These are phyloP conservation scores for Dendrocalamus latiflorus DNA, from an alignment of 202 grass and related monocot genomes.

Conservation along the genomic window DNA sequence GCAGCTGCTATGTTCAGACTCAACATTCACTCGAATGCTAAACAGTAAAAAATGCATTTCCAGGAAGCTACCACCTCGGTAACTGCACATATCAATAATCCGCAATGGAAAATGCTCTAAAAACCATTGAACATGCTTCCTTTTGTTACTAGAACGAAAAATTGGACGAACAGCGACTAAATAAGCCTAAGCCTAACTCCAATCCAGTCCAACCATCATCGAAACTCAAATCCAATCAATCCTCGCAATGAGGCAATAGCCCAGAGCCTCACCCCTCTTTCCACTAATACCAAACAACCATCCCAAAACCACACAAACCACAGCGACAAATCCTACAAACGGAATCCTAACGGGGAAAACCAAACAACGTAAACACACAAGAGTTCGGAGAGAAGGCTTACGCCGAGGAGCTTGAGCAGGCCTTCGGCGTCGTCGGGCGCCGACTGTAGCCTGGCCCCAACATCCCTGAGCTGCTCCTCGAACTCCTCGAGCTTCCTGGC, in stretches of 20 bases:
- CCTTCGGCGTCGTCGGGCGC: slow-evolving; percentile 34
- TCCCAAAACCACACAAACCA: not conserved
- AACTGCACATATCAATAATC: not conserved
- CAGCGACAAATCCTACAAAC: not conserved
- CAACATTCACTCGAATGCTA: not conserved
- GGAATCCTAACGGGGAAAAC: slow-evolving; percentile 7
- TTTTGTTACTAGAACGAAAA: not conserved
- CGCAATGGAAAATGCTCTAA: not conserved
- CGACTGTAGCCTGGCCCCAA: slow-evolving; percentile 47
- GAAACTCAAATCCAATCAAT: not conserved
- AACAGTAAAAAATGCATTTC: not conserved
- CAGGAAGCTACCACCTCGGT: not conserved
- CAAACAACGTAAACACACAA: not conserved
- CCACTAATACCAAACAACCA: not conserved
- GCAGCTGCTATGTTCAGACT: no score
- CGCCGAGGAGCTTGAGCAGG: slow-evolving; percentile 63
- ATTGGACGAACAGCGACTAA: not conserved
- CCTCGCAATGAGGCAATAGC: not conserved
- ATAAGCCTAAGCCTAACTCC: not conserved
- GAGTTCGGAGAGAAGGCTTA: slow-evolving; percentile 15
- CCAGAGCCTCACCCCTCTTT: not conserved
- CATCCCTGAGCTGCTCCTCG: slow-evolving; percentile 41
- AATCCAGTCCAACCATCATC: not conserved
- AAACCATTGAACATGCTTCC: not conserved
- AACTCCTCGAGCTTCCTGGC: slow-evolving; percentile 37